These are phyloP conservation scores for Colletotrichum paranaense DNA, from an alignment of 2,329 filamentous ascomycete species.

Conservation along the genomic window DNA sequence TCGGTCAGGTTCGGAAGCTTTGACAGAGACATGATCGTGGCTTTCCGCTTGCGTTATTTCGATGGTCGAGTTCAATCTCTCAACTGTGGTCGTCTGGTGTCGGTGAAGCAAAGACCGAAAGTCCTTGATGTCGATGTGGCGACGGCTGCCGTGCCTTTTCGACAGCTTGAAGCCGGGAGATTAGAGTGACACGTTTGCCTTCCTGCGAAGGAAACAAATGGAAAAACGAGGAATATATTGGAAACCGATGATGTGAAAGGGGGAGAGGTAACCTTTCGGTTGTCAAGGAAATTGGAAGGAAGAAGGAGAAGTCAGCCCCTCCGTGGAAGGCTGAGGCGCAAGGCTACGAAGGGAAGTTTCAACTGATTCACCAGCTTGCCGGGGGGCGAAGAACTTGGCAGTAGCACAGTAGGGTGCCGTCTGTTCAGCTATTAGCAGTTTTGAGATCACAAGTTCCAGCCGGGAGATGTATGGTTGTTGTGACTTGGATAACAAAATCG, in stretches of 20 bases:
- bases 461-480: too few species aligned
- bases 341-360: too few species aligned
- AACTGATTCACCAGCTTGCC: too few species aligned
- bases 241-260: background rate
- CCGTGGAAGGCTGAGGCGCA: too few species aligned
- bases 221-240: background rate
- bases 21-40: background rate
- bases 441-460: too few species aligned
- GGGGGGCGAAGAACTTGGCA: too few species aligned
- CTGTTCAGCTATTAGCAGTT: too few species aligned
- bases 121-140: background rate
- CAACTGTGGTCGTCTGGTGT: background rate
- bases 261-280: background rate
- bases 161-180: background rate
- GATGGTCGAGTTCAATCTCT: background rate
- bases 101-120: background rate
- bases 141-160: background rate
- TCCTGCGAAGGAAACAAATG: background rate
- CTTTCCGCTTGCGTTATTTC: background rate
- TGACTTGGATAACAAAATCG: too few species aligned
- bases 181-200: background rate
- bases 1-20: background rate
- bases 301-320: too few species aligned
- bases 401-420: too few species aligned
- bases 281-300: too few species aligned